A percentile compares a stretch with the other conserved stretches of the same genome.
These are phyloP conservation scores for Xylogone sp. DNA, from an alignment of 2,329 filamentous ascomycete genomes.

Conservation along the genomic window DNA sequence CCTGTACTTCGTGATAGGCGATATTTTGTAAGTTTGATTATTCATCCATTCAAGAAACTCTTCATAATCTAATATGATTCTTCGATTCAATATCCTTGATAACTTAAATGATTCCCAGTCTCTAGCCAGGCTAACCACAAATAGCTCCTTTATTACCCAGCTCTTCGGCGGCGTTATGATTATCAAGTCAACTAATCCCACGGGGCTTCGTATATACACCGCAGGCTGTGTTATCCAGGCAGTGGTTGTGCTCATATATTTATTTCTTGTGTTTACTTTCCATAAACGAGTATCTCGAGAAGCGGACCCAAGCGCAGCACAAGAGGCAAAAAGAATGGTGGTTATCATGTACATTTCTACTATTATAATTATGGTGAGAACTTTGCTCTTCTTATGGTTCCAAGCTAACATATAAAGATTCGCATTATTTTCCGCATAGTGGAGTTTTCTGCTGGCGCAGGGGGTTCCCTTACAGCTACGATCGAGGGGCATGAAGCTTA, in stretches of 20 bases:
- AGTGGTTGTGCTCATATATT: neutral
- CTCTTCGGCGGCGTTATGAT: neutral
- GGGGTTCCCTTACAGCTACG: slow-evolving; percentile 33
- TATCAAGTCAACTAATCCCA: neutral
- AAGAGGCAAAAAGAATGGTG: neutral
- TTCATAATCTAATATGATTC: neutral
- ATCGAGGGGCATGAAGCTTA: slow-evolving; percentile 46
- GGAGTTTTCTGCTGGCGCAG: slow-evolving; percentile 47
- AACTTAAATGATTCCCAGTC: too few species aligned
- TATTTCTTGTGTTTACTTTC: too few species aligned
- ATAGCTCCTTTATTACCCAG: slow-evolving; percentile 14
- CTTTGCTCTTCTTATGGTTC: neutral
- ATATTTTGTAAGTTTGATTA: slow-evolving; percentile 32
- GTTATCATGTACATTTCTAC: neutral
- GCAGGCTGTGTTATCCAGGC: slow-evolving; percentile 1
- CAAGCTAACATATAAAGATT: slow-evolving; percentile 27
- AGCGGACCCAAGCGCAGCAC: neutral
- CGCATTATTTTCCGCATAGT: slow-evolving; percentile 58
- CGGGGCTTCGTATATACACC: slow-evolving; percentile 3
- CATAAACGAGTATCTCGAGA: too few species aligned
- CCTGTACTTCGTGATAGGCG: slow-evolving; percentile 32
- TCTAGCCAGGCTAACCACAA: too few species aligned
- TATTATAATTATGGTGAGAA: neutral
- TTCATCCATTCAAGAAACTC: neutral
- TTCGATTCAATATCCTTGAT: neutral